These are phyloP conservation scores for Candida mesenterica DNA, from an alignment of 1,139 yeast genomes.

Conservation along the genomic window DNA sequence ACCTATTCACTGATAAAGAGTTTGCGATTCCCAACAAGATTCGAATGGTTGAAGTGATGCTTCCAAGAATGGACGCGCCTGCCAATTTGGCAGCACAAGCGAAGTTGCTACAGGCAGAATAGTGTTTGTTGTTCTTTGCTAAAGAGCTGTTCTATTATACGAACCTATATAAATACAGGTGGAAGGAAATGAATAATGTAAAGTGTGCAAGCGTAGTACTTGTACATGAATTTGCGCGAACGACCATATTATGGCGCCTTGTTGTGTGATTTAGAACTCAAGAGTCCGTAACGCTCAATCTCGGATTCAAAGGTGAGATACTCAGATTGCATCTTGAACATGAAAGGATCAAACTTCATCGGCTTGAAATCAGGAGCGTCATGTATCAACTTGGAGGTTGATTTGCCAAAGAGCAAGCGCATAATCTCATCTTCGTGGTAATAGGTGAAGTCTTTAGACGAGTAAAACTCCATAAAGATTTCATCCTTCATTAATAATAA, in stretches of 20 bases:
- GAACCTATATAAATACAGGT: too few species aligned
- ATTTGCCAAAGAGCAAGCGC: slow-evolving; percentile 30
- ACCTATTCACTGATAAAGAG: slow-evolving; percentile 48
- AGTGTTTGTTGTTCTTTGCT: background rate
- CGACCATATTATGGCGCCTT: too few species aligned
- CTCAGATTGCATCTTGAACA: slow-evolving; percentile 27
- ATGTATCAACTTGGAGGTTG: slow-evolving; percentile 25
- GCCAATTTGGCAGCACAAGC: slow-evolving; percentile 48
- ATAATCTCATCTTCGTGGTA: slow-evolving; percentile 39
- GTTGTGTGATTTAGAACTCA: too few species aligned
- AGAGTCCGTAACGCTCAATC: slow-evolving; percentile 19
- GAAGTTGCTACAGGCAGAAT: slow-evolving; percentile 34
- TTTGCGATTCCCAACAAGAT: slow-evolving; percentile 65
- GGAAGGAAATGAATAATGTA: too few species aligned
- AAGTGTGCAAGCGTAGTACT: too few species aligned
- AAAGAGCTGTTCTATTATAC: too few species aligned
- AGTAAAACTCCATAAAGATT: slow-evolving; percentile 27
- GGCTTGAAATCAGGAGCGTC: slow-evolving; percentile 32
- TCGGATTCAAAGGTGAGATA: slow-evolving; percentile 27
- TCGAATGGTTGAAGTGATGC: slow-evolving; percentile 75
- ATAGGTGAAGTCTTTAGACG: slow-evolving; percentile 30
- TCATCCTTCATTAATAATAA: slow-evolving; percentile 35
- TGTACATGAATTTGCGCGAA: too few species aligned
- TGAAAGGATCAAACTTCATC: slow-evolving; percentile 35
- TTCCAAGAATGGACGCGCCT: slow-evolving; percentile 84